Evolutionary conservation across 2,329 filamentous ascomycete species (phyloP), one percentile per base, ranked within the genome.

Genomic region (Endothia cerciana): DNA sequence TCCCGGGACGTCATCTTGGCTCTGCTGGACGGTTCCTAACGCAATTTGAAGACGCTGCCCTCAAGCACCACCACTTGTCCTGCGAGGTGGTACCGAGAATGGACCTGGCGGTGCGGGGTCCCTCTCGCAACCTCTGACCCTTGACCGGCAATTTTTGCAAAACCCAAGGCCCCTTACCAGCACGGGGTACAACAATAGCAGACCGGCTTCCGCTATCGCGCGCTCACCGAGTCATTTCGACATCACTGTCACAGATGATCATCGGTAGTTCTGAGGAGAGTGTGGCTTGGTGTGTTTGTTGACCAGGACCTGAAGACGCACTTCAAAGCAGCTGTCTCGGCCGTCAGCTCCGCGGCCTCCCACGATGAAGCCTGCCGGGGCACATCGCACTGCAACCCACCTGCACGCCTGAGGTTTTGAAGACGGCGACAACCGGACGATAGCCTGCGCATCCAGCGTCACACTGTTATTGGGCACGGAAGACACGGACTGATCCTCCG

Each of bases 401-500:
- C 22, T 51, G 47, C 11, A 13, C n/a, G 45, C 22, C 33, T 36
- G 22, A 10, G 45, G 45, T 49, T 25, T n/a, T 49, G 22, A 13
- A 28, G 13, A 40, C 17, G 36, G 56, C 56, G 56, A 59, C 36
- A 59, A 45, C 56, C 56, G 56, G 15, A 59, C 56, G 56, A 45
- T 19, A 59, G 38, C 56, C 56, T 30, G 28, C 2, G 22, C 7
- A 11, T n/a, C 5, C 22, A 28, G 53, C 11, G 33, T 22, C n/a
- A 22, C n/a, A 28, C 33, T 45, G n/a, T 11, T 4, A 38, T 43
- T 41, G n/a, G 38, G n/a, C 28, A 45, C 40, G 56, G 38, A 43
- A 40, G 22, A 45, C 25, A 59, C 56, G 56, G 56, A 17, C 25
- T 45, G 38, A 25, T 38, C 40, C 56, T 59, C 56, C 38, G 56